Conservation (phyloP, 148 eudicot species). For the Chenopodium berlandieri region DNA sequence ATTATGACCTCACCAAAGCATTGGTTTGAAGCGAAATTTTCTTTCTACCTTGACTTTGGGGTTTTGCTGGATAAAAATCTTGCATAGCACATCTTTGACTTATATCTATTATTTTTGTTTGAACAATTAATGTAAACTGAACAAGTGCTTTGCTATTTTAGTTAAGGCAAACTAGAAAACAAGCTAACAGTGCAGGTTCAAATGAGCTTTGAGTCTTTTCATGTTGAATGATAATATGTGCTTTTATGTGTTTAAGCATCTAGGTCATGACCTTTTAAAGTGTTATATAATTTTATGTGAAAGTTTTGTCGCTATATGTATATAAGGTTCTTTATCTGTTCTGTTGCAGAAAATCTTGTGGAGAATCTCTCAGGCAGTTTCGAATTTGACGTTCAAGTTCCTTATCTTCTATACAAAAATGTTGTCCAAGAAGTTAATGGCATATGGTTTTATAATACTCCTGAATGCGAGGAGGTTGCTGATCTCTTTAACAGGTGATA, state of each 20-base stretch:
- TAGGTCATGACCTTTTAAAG: neutral
- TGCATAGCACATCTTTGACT: neutral
- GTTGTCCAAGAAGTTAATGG: constrained; percentile 92
- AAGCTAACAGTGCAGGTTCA: neutral
- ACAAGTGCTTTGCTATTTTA: neutral
- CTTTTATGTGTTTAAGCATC: neutral
- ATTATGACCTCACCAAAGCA: neutral
- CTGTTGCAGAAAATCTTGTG: constrained; percentile 69
- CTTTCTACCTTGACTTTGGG: neutral
- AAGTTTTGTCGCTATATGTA: neutral
- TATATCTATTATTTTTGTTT: neutral
- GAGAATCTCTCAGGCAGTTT: constrained; percentile 90
- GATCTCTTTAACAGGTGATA: constrained; percentile 71
- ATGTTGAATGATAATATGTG: neutral
- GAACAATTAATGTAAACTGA: neutral
- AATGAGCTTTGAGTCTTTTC: neutral
- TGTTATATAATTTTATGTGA: neutral
- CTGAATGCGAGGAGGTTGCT: constrained; percentile 90
- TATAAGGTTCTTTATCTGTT: constrained; percentile 9
- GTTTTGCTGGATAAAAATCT: neutral
- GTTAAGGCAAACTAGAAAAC: neutral
- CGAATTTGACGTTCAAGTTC: constrained; percentile 84
- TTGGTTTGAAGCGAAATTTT: neutral
- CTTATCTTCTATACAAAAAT: constrained; percentile 81
- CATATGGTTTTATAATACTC: constrained; percentile 87